Evolutionary conservation across 2,329 filamentous ascomycete species (phyloP).

Genomic region (Paradendryphiella salina): DNA sequence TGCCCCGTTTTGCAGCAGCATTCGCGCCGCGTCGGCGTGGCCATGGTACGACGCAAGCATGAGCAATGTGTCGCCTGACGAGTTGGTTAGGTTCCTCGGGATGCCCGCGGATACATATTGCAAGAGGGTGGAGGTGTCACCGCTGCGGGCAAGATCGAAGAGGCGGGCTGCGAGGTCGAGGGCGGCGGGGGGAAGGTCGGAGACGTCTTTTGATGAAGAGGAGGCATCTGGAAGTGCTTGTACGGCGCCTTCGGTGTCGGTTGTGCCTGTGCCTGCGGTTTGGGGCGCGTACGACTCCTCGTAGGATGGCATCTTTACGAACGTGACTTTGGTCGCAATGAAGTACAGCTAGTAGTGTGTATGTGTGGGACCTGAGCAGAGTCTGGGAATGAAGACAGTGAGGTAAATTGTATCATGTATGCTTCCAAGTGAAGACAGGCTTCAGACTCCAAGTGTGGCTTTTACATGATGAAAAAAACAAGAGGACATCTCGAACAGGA

Average conservation of each 20-base stretch:
- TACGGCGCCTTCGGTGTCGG: constrained; percentile 1
- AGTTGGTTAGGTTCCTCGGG: constrained; percentile 71
- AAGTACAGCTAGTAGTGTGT: background rate
- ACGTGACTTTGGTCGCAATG: background rate
- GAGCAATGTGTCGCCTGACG: constrained; percentile 72
- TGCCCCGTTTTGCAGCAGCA: constrained; percentile 65
- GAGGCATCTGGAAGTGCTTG: constrained; percentile 12
- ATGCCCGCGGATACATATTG: constrained; percentile 68
- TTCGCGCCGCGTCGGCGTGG: constrained; percentile 61
- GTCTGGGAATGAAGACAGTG: too few relatives aligned
- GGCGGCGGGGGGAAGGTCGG: constrained; percentile 62
- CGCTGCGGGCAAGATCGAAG: constrained; percentile 67
- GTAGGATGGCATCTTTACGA: constrained; percentile 21
- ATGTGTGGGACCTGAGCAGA: too few relatives aligned
- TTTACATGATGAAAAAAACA: too few relatives aligned
- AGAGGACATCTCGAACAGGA: too few relatives aligned
- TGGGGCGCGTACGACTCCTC: constrained; percentile 16
- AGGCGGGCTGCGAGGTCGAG: constrained; percentile 67
- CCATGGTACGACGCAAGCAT: constrained; percentile 76
- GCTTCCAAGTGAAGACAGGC: too few relatives aligned
- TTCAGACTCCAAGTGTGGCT: too few relatives aligned
- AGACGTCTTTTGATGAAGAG: constrained; percentile 16
- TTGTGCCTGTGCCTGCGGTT: constrained; percentile 5
- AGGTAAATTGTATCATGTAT: too few relatives aligned
- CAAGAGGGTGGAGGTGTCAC: constrained; percentile 61